These are phyloP conservation scores for Lachnum nothofagi DNA, from an alignment of 2,329 filamentous ascomycete species.

Conservation along the genomic window DNA sequence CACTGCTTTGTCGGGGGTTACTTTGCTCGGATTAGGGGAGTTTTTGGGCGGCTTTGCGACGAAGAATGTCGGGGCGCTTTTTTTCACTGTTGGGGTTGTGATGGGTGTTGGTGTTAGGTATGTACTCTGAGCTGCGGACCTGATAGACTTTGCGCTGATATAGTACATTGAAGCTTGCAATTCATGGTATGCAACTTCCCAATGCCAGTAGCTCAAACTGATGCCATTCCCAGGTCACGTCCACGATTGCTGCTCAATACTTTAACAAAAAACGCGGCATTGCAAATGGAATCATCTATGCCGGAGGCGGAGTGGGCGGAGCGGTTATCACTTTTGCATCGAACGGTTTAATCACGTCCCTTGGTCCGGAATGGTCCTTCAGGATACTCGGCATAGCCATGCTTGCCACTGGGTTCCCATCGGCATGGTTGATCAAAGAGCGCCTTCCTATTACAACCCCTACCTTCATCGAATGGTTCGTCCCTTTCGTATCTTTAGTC, in stretches of 20 bases:
- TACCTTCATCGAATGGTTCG: constrained; percentile 47
- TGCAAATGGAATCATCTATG: constrained; percentile 51
- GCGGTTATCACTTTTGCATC: constrained; percentile 47
- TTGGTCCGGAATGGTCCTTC: constrained; percentile 49
- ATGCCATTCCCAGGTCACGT: constrained; percentile 43
- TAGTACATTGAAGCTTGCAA: constrained; percentile 21
- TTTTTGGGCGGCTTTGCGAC: constrained; percentile 44
- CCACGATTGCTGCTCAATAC: constrained; percentile 48
- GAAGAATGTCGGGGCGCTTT: constrained; percentile 42
- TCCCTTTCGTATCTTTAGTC: not conserved
- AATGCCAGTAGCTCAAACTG: too few species aligned
- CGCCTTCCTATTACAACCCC: constrained; percentile 36
- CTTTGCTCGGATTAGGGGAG: constrained; percentile 45
- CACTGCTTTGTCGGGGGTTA: constrained; percentile 45
- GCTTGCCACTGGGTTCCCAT: constrained; percentile 50
- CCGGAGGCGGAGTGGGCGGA: constrained; percentile 52
- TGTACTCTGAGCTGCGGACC: too few species aligned
- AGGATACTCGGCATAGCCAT: constrained; percentile 49
- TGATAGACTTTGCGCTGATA: too few species aligned
- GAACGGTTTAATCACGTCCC: constrained; percentile 42
- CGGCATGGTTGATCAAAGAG: constrained; percentile 49
- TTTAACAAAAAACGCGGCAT: constrained; percentile 49
- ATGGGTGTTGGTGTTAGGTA: constrained; percentile 42
- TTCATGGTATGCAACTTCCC: constrained; percentile 22
- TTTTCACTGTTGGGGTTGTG: constrained; percentile 44